These are phyloP conservation scores for thale cress (Arabidopsis thaliana) DNA, from an alignment of 345 rosid genomes.

Conservation along the genomic window DNA sequence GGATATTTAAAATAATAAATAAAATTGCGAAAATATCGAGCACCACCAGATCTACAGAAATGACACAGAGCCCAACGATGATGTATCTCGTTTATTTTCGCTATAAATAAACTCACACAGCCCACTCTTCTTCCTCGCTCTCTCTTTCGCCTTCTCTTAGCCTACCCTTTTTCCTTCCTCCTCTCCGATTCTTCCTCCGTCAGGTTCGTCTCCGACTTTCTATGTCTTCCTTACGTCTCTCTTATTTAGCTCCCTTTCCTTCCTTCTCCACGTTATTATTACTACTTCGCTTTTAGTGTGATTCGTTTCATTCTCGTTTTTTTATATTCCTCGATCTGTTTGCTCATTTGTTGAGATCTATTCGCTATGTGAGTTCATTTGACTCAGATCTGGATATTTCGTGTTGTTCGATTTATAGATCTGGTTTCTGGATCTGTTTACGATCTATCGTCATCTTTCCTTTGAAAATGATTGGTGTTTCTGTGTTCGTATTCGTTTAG, in stretches of 20 bases:
- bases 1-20: neutral
- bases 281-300: neutral
- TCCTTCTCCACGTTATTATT: slow-evolving; percentile 19
- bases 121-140: slow-evolving; percentile 46
- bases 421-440: slow-evolving; percentile 40
- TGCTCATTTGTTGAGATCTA: slow-evolving; percentile 28
- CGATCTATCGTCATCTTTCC: slow-evolving; percentile 27
- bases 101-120: slow-evolving; percentile 47
- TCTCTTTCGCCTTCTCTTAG: slow-evolving; percentile 26
- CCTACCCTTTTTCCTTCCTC: slow-evolving; percentile 38
- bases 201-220: slow-evolving; percentile 46
- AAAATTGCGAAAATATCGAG: slow-evolving; percentile 30
- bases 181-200: slow-evolving; percentile 46
- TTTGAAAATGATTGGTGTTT: slow-evolving; percentile 25
- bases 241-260: slow-evolving; percentile 31
- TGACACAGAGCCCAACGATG: slow-evolving; percentile 26
- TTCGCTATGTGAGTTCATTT: slow-evolving; percentile 19
- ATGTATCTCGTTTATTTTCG: neutral
- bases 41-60: slow-evolving; percentile 43
- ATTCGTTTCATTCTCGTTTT: slow-evolving; percentile 3
- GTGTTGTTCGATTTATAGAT: slow-evolving; percentile 33
- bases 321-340: slow-evolving; percentile 27
- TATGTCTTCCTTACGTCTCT: slow-evolving; percentile 39
- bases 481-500: slow-evolving; percentile 27
- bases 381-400: slow-evolving; percentile 36